Evolutionary conservation across 164 flowering plant species (phyloP).

Genomic region (Saururus chinensis): DNA sequence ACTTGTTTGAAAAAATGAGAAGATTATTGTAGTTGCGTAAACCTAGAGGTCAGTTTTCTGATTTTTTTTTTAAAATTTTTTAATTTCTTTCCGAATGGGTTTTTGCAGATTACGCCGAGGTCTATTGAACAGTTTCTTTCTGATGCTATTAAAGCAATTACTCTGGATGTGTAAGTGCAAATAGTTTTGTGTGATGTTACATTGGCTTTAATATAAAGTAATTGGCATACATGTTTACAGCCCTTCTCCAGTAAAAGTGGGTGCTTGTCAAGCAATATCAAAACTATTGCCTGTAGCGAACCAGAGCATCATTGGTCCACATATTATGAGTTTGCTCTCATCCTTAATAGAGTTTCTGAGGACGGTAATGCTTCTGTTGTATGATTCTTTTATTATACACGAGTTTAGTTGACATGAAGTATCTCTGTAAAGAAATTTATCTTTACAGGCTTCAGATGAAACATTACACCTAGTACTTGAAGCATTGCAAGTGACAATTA

Average conservation of each 20-base stretch:
- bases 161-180: conserved; percentile 52
- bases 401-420: not conserved
- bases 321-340: conserved; percentile 54
- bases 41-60: no score
- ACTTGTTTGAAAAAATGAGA: no score
- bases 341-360: conserved; percentile 73
- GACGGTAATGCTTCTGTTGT: conserved; percentile 34
- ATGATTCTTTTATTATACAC: not conserved
- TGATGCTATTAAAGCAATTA: conserved; percentile 57
- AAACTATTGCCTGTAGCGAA: conserved; percentile 66
- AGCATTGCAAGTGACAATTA: conserved; percentile 69
- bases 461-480: conserved; percentile 87
- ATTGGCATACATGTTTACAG: conserved; percentile 27
- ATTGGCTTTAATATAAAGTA: no score
- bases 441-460: conserved; percentile 78
- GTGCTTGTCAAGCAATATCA: conserved; percentile 81
- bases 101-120: conserved; percentile 45
- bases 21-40: no score
- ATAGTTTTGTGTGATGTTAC: no score
- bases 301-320: conserved; percentile 35
- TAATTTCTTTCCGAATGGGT: not conserved
- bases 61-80: no score
- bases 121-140: conserved; percentile 53
- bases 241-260: conserved; percentile 84
- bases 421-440: not conserved